Evolutionary conservation across 208 protist genomes (phyloP), one percentile per base, ranked within the genome.

Genomic region (Acanthamoeba healyi): DNA sequence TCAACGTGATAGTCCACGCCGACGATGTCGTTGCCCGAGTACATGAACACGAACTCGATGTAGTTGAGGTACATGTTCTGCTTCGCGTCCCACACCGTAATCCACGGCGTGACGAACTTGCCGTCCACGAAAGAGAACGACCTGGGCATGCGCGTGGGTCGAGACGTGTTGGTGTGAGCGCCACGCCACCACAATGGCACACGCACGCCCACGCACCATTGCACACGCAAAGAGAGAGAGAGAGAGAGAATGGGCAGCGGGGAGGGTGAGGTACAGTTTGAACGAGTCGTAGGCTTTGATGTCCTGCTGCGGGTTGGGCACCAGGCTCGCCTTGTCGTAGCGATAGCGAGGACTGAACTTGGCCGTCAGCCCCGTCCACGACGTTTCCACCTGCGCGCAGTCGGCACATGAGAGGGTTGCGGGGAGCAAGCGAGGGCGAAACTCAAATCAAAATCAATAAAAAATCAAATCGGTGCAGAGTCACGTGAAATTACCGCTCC

Each of bases 101-200:
- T 86, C 77, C 77, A 86, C n/a, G 77, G 77, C 44, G 77, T 86
- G 77, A 29, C 58, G 77, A 86, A 86, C 77, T 86, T 86, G 44
- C 34, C 77, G 26, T 86, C 77, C 6, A 86, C 24, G 29, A 86
- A 86, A 26, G 77, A 86, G 34, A 86, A 86, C n/a, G 77, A 86
- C 77, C 77, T 86, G 6, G 15, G 1, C 17, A 24, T 61, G 22
- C 9, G 15, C 9, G 22, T 9, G 15, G 26, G 2, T 29, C 22
- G 29, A 2, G n/a, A 9, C 0, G 14, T 67, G 58, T 36, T 34
- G 12, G 54, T 61, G 54, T 49, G 44, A 12, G 44, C 7, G 4
- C 12, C 44, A 49, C 44, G 7, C 4, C 12, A 15, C 44, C 44
- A 49, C 12, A n/a, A n/a, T n/a, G n/a, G n/a, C 46, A 17, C 15